Evolutionary conservation across 202 grass and related monocot species (phyloP).

Genomic region (Zoysia matrella): DNA sequence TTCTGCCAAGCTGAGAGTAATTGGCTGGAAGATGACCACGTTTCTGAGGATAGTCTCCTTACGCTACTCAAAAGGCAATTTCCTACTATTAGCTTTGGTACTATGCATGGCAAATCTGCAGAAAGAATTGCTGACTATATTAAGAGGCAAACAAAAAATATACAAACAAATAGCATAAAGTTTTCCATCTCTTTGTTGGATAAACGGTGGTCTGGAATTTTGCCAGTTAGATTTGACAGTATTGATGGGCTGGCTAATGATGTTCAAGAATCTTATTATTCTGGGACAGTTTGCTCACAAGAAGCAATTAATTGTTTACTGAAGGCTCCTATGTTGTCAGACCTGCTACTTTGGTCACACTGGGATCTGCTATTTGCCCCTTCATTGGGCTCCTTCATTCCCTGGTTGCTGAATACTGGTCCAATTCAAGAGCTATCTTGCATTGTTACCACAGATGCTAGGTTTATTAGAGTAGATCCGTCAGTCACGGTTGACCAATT

Average conservation of each 20-base stretch:
- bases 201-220: conserved; percentile 64
- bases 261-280: conserved; percentile 50
- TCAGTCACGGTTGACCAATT: conserved; percentile 85
- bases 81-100: conserved; percentile 70
- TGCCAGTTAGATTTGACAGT: conserved; percentile 30
- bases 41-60: conserved; percentile 58
- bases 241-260: conserved; percentile 16
- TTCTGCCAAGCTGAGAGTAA: conserved; percentile 69
- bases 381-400: conserved; percentile 75
- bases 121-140: conserved; percentile 45
- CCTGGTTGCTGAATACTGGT: conserved; percentile 72
- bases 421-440: conserved; percentile 72
- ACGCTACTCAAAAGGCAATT: conserved; percentile 86
- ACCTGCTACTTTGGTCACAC: conserved; percentile 86
- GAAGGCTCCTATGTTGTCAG: conserved; percentile 92
- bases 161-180: conserved; percentile 50
- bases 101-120: conserved; percentile 53
- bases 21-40: conserved; percentile 48
- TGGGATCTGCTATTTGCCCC: conserved; percentile 88
- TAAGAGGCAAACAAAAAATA: conserved; percentile 50
- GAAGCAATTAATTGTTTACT: conserved; percentile 74
- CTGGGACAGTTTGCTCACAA: conserved; percentile 57
- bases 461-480: conserved; percentile 80
- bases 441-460: conserved; percentile 70
- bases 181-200: conserved; percentile 87